Percentiles rank a stretch among this genome's conserved stretches.
Evolutionary conservation across 1,139 yeast genomes (phyloP).

Genomic region (Lodderomyces beijingensis): DNA sequence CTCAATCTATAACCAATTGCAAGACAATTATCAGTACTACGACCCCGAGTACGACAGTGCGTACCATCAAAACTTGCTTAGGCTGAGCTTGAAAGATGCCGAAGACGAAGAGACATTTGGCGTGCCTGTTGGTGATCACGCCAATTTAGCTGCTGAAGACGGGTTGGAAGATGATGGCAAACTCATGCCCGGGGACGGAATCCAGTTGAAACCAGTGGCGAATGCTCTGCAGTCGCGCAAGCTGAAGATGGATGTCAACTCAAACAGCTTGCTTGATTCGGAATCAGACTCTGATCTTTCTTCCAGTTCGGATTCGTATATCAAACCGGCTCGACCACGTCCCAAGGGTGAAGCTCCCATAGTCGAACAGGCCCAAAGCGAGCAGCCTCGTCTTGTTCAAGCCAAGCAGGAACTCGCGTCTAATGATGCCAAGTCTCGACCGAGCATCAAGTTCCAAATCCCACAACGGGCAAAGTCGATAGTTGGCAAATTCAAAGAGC

Average conservation of each 20-base stretch:
- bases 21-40: slow-evolving; percentile 36
- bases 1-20: slow-evolving; percentile 42
- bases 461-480: slow-evolving; percentile 6
- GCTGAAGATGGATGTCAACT: not conserved
- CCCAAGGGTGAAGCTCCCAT: slow-evolving; percentile 1
- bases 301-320: slow-evolving; percentile 17
- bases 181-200: not conserved
- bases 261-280: slow-evolving; percentile 24
- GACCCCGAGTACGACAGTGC: slow-evolving; percentile 31
- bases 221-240: not conserved
- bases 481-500: slow-evolving; percentile 5
- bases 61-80: slow-evolving; percentile 8
- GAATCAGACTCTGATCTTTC: slow-evolving; percentile 35
- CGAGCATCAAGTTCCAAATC: slow-evolving; percentile 10
- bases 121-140: slow-evolving; percentile 9
- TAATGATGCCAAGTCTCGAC: too few relatives aligned
- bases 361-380: not conserved
- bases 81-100: too few relatives aligned
- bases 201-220: not conserved
- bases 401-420: too few relatives aligned
- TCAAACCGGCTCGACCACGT: slow-evolving; percentile 9
- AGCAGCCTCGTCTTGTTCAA: too few relatives aligned
- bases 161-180: not conserved
- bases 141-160: not conserved
- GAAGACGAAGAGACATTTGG: slow-evolving; percentile 5